These are phyloP conservation scores for Didymella pinodella DNA, from an alignment of 2,329 filamentous ascomycete genomes.

Conservation along the genomic window DNA sequence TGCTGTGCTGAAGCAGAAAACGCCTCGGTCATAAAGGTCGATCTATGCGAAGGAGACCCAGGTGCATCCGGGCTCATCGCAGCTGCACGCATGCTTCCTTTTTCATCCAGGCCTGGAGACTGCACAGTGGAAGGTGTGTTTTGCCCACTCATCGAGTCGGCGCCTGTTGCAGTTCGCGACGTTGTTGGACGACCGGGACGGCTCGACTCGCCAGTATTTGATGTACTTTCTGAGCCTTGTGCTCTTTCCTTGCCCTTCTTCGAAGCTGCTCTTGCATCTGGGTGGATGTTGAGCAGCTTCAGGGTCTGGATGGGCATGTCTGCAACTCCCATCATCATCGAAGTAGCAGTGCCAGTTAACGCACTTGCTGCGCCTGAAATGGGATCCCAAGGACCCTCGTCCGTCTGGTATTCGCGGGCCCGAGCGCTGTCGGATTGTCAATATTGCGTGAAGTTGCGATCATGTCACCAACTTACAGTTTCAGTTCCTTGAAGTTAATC, in stretches of 20 bases:
- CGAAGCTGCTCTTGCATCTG: slow-evolving; percentile 36
- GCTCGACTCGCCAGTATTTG: slow-evolving; percentile 27
- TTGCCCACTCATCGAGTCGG: slow-evolving; percentile 29
- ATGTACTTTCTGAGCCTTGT: slow-evolving; percentile 18
- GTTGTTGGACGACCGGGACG: slow-evolving; percentile 23
- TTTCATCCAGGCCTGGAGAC: slow-evolving; percentile 20
- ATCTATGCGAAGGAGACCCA: slow-evolving; percentile 35
- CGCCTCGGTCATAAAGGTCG: slow-evolving; percentile 45
- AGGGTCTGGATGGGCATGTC: slow-evolving; percentile 70
- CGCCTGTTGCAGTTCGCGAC: slow-evolving; percentile 27
- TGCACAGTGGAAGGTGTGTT: slow-evolving; percentile 30
- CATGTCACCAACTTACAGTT: slow-evolving; percentile 41
- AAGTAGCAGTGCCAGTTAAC: slow-evolving; percentile 81
- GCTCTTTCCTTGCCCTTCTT: slow-evolving; percentile 41
- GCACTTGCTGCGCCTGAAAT: slow-evolving; percentile 69
- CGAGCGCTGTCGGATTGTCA: slow-evolving; percentile 41
- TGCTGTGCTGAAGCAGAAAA: slow-evolving; percentile 40
- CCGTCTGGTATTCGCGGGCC: slow-evolving; percentile 50
- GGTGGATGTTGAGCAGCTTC: slow-evolving; percentile 57
- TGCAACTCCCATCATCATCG: slow-evolving; percentile 81
- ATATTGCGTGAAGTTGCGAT: not conserved
- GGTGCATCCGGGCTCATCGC: slow-evolving; percentile 25
- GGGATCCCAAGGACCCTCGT: slow-evolving; percentile 52
- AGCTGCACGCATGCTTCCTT: slow-evolving; percentile 20
- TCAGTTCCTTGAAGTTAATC: slow-evolving; percentile 48